These are phyloP conservation scores for Dacryopinax primogenitus DNA, from an alignment of 768 basidiomycete genomes.

Conservation along the genomic window DNA sequence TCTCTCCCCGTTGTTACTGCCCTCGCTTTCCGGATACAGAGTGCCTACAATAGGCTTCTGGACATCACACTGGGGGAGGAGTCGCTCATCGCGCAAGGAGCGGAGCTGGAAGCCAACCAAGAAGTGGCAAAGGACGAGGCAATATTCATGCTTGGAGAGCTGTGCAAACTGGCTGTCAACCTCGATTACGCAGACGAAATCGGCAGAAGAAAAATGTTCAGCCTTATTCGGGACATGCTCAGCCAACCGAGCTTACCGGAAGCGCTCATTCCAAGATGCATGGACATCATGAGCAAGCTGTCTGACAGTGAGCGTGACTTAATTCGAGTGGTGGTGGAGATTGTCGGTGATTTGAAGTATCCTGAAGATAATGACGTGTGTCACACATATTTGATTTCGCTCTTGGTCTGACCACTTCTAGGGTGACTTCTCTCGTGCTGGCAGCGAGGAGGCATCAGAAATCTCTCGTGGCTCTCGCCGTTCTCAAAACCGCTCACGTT, in stretches of 20 bases:
- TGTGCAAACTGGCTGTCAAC: slow-evolving; percentile 63
- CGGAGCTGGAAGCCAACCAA: slow-evolving; percentile 17
- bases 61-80: slow-evolving; percentile 30
- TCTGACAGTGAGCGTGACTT: slow-evolving; percentile 68
- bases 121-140: slow-evolving; percentile 19
- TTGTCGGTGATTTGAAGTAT: slow-evolving; percentile 67
- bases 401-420: background rate
- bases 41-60: slow-evolving; percentile 53
- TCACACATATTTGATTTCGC: background rate
- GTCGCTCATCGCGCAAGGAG: slow-evolving; percentile 21
- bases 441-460: slow-evolving; percentile 28
- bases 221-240: slow-evolving; percentile 76
- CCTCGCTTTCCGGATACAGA: slow-evolving; percentile 63
- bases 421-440: slow-evolving; percentile 21
- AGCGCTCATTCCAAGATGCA: slow-evolving; percentile 52
- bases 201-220: slow-evolving; percentile 76
- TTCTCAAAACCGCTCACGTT: slow-evolving; percentile 13
- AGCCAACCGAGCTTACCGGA: slow-evolving; percentile 57
- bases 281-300: slow-evolving; percentile 68
- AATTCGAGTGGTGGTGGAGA: slow-evolving; percentile 78
- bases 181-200: slow-evolving; percentile 89
- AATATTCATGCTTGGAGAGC: slow-evolving; percentile 64
- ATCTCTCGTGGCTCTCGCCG: slow-evolving; percentile 7
- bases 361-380: slow-evolving; percentile 27
- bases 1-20: slow-evolving; percentile 72